Conservation (phyloP, 495 filamentous ascomycete species). For the Bathelium albidoporum region DNA sequence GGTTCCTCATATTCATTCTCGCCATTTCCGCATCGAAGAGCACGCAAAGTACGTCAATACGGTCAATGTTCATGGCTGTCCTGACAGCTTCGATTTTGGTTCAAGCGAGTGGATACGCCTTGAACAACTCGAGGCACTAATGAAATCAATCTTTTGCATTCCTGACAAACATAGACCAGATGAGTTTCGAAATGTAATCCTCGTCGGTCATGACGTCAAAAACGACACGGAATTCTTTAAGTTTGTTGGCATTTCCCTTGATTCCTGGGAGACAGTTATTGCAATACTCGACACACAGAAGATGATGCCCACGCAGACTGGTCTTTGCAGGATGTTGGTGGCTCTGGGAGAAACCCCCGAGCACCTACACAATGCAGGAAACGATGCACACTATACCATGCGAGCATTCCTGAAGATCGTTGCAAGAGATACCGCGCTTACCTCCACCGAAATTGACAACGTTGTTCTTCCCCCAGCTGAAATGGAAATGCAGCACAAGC, state of each 20-base stretch:
- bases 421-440: not conserved
- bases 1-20: not conserved
- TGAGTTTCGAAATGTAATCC: not conserved
- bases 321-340: not conserved
- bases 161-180: not conserved
- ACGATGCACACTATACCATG: constrained; percentile 2
- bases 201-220: not conserved
- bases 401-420: not conserved
- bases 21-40: not conserved
- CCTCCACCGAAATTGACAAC: not conserved
- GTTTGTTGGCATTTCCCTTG: constrained; percentile 30
- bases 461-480: not conserved
- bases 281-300: not conserved
- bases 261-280: not conserved
- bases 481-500: not conserved
- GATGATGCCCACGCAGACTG: not conserved
- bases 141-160: constrained; percentile 22
- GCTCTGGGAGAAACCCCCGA: not conserved
- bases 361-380: constrained; percentile 3
- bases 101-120: not conserved
- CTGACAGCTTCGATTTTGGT: constrained; percentile 1
- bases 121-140: constrained; percentile 35
- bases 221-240: not conserved
- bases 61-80: not conserved
- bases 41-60: not conserved